Conservation (phyloP, 768 basidiomycete genomes). For the Kwoniella pini region DNA sequence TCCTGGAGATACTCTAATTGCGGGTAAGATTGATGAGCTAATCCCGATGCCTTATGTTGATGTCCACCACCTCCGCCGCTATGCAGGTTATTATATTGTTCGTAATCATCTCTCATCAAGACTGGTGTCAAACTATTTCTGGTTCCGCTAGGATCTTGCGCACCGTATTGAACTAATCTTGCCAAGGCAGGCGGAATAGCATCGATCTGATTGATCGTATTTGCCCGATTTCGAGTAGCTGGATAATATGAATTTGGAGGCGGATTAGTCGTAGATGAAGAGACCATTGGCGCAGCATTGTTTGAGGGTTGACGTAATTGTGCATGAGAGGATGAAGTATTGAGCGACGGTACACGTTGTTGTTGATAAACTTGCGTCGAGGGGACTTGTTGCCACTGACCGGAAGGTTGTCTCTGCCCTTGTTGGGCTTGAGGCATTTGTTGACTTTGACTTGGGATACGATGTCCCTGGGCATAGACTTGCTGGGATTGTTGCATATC, state of each 20-base stretch:
- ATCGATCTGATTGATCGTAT: slow-evolving; percentile 90
- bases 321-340: slow-evolving; percentile 30
- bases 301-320: slow-evolving; percentile 14
- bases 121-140: slow-evolving; percentile 78
- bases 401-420: slow-evolving; percentile 50
- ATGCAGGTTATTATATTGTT: slow-evolving; percentile 92
- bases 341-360: slow-evolving; percentile 45
- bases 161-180: slow-evolving; percentile 78
- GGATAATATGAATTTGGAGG: slow-evolving; percentile 66
- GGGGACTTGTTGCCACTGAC: slow-evolving; percentile 35
- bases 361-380: slow-evolving; percentile 39
- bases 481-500: slow-evolving; percentile 47
- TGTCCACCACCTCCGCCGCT: slow-evolving; percentile 55
- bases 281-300: slow-evolving; percentile 22
- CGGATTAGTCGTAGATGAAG: slow-evolving; percentile 57
- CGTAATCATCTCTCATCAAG: slow-evolving; percentile 90
- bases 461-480: slow-evolving; percentile 37
- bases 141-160: slow-evolving; percentile 58
- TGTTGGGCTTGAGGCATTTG: slow-evolving; percentile 47
- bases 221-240: slow-evolving; percentile 70
- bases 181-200: slow-evolving; percentile 92
- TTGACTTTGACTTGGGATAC: slow-evolving; percentile 35
- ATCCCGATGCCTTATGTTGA: slow-evolving; percentile 34
- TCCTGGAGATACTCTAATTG: slow-evolving; percentile 90
- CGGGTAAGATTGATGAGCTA: slow-evolving; percentile 72